Conservation (phyloP, 257 asterid genomes). For the Plantago major region DNA sequence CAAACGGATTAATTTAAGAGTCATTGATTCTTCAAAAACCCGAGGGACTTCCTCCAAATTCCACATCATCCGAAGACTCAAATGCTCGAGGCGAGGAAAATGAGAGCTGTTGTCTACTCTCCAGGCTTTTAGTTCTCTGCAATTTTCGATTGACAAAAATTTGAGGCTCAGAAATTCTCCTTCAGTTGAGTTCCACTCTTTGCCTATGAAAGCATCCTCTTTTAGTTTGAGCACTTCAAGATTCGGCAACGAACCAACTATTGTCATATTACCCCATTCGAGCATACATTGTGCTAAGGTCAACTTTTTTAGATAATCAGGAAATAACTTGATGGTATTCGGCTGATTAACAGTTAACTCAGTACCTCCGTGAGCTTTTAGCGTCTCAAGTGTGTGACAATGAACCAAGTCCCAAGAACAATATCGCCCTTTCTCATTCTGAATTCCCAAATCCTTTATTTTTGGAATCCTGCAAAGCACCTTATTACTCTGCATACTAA, state of each 20-base stretch:
- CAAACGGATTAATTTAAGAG: no score
- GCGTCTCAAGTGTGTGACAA: constrained; percentile 9
- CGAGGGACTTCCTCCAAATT: no score
- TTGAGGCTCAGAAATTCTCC: no score
- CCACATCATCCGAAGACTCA: no score
- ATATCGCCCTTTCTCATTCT: background rate
- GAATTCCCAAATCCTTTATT: constrained; percentile 10
- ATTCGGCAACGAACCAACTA: no score
- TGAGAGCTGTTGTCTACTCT: no score
- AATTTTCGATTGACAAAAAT: no score
- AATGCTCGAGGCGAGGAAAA: no score
- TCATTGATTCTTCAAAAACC: no score
- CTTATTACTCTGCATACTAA: constrained; percentile 4
- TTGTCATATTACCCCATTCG: constrained; percentile 1
- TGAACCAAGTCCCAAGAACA: constrained; percentile 1
- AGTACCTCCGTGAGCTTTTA: background rate
- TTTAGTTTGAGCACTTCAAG: constrained; percentile 13
- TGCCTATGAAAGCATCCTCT: background rate
- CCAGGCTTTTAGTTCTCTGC: no score
- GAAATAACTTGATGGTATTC: no score
- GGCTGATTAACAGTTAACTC: background rate
- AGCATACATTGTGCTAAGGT: background rate
- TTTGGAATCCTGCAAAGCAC: constrained; percentile 5
- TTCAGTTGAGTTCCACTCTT: no score
- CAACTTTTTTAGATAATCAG: constrained; percentile 12